These are phyloP conservation scores for Dillenia suffruticosa DNA, from an alignment of 164 flowering plant species.

Conservation along the genomic window DNA sequence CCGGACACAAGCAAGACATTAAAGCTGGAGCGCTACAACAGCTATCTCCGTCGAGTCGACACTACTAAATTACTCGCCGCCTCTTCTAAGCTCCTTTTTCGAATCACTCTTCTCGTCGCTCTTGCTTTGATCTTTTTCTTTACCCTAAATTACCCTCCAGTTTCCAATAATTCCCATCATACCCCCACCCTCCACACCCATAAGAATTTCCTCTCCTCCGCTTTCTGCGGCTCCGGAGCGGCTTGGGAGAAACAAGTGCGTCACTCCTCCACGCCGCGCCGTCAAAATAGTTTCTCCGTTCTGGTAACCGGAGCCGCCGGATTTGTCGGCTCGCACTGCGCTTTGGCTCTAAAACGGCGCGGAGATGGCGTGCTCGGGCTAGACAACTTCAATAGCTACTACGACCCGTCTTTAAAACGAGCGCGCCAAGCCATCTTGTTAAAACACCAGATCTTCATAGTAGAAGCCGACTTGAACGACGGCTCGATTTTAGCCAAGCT, in stretches of 20 bases:
- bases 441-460: slow-evolving; percentile 62
- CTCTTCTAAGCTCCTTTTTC: slow-evolving; percentile 82
- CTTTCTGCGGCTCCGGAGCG: slow-evolving; percentile 35
- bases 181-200: slow-evolving; percentile 25
- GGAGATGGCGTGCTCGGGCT: slow-evolving; percentile 93
- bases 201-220: slow-evolving; percentile 38
- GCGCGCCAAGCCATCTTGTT: slow-evolving; percentile 53
- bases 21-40: slow-evolving; percentile 83
- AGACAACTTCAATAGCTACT: slow-evolving; percentile 85
- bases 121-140: slow-evolving; percentile 66
- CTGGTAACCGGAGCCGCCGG: slow-evolving; percentile 59
- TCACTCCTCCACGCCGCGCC: slow-evolving; percentile 54
- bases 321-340: slow-evolving; percentile 53
- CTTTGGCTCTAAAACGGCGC: slow-evolving; percentile 76
- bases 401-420: slow-evolving; percentile 72
- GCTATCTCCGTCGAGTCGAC: slow-evolving; percentile 66
- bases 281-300: slow-evolving; percentile 46
- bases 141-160: slow-evolving; percentile 62
- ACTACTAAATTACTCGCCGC: slow-evolving; percentile 66
- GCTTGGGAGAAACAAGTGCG: slow-evolving; percentile 58
- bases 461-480: slow-evolving; percentile 80
- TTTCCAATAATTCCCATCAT: slow-evolving; percentile 22
- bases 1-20: slow-evolving; percentile 62
- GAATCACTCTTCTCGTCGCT: slow-evolving; percentile 62
- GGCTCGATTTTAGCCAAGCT: slow-evolving; percentile 46